phyloP scores from a whole-genome alignment of 495 filamentous ascomycete genomes.

The Rhizodiscina lignyota region DNA sequence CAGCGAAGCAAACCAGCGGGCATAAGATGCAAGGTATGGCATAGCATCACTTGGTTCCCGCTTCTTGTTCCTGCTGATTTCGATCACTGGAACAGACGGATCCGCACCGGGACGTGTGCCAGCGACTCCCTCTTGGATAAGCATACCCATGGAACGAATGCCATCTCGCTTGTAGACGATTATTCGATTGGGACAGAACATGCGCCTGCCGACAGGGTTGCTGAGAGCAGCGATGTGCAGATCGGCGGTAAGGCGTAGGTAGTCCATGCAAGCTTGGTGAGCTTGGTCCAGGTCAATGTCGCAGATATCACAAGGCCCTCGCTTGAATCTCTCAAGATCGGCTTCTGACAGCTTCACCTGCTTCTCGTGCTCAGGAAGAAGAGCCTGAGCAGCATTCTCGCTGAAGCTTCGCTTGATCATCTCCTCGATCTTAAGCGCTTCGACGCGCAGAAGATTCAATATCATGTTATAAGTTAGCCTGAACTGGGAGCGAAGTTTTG shows the following conservation, averaged over 20 bases:
- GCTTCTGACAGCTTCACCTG: constrained; percentile 84
- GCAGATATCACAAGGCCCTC: constrained; percentile 69
- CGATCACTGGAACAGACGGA: constrained; percentile 59
- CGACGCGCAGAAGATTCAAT: constrained; percentile 82
- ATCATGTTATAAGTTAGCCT: constrained; percentile 99
- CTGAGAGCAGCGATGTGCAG: constrained; percentile 53
- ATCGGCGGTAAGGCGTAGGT: constrained; percentile 51
- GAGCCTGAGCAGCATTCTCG: constrained; percentile 93
- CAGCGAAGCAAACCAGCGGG: constrained; percentile 39
- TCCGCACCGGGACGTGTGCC: constrained; percentile 37
- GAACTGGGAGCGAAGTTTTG: constrained; percentile 90
- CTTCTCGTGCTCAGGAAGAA: constrained; percentile 88
- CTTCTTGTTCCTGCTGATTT: constrained; percentile 45
- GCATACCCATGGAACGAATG: constrained; percentile 59
- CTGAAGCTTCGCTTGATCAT: constrained; percentile 99
- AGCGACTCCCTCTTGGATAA: constrained; percentile 44
- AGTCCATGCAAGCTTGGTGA: constrained; percentile 67
- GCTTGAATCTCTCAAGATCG: constrained; percentile 74
- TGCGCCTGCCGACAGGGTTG: constrained; percentile 62
- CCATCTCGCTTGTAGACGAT: constrained; percentile 52
- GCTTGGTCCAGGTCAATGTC: constrained; percentile 61
- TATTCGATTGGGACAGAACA: constrained; percentile 56
- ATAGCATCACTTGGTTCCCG: constrained; percentile 64
- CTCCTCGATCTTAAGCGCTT: constrained; percentile 96
- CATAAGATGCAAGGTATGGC: constrained; percentile 56